phyloP scores from a whole-genome alignment of 495 filamentous ascomycete species.

The Talaromyces thailandensis region DNA sequence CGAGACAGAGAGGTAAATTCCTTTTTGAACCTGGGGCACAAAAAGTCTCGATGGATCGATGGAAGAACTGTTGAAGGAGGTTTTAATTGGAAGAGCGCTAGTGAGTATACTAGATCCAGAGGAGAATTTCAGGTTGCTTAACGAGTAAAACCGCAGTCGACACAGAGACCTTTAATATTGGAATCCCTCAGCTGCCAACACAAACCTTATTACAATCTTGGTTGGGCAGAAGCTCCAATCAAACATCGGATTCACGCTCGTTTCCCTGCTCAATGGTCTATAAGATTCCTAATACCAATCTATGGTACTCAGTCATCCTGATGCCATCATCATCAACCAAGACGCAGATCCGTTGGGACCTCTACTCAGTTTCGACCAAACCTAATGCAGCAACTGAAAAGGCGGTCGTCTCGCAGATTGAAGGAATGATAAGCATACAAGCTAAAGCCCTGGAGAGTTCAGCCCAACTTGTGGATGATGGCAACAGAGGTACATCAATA shows the following conservation, averaged over 20 bases:
- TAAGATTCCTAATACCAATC: constrained; percentile 7
- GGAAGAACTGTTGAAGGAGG: constrained; percentile 27
- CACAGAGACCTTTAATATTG: background rate
- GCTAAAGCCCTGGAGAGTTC: background rate
- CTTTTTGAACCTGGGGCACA: constrained; percentile 5
- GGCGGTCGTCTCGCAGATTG: background rate
- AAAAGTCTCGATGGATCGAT: constrained; percentile 17
- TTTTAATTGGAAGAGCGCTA: constrained; percentile 39
- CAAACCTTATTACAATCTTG: background rate
- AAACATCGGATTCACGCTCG: background rate
- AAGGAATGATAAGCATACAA: background rate
- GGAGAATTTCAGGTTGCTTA: no score
- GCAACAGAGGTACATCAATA: background rate
- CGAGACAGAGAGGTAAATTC: constrained; percentile 10
- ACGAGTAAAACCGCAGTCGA: background rate
- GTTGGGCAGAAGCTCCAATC: background rate
- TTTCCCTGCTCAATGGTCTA: constrained; percentile 14
- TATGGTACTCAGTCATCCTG: constrained; percentile 13
- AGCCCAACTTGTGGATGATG: background rate
- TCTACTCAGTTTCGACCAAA: constrained; percentile 7
- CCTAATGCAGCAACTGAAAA: background rate
- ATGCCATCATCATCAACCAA: constrained; percentile 12
- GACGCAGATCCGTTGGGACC: constrained; percentile 15
- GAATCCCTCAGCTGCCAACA: background rate
- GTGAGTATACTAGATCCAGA: constrained; percentile 11